Evolutionary conservation across 2,329 filamentous ascomycete genomes (phyloP), one percentile per base, ranked within the genome.

Genomic region (Malbranchea zuffiana): DNA sequence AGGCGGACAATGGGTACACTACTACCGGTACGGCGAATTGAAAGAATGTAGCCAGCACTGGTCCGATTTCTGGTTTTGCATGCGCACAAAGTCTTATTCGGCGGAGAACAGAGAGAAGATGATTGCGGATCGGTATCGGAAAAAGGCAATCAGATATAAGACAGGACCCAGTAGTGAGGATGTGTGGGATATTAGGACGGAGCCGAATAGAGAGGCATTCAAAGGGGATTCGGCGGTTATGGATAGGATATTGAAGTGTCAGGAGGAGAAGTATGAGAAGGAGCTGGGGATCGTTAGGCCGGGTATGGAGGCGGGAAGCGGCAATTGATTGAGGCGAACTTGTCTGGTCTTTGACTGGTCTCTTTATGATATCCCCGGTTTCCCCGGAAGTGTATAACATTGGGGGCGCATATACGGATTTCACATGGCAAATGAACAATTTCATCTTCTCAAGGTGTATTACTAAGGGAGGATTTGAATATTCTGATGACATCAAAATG

Each of bases 51-150:
- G 69, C 44, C 81, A 92, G 47, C 78, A 86, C 45, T 95, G 88
- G 86, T 74, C 80, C 43, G 83, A 94, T 60, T 96, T 94, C 62
- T 93, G 87, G 82, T 88, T 95, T 65, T 98, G 90, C 68, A 95
- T 96, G 87, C 78, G 83, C 46, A 78, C 78, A 24, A 78, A 80
- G 51, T 70, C 71, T 2, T 76, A 76, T 52, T 59, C 69, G 0
- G 71, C 74, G 16, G 62, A 69, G 28, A 64, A 75, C 47, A 75
- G 75, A 50, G 75, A 72, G 42, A 71, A 62, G 45, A 54, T 63
- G 49, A 71, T 92, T 38, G 67, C 68, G 42, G 74, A 75, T 32
- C 75, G 79, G 59, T 84, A 87, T 61, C 68, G 74, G 44, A 68
- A 72, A 46, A 80, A 78, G 59, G 72, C 72, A 25, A 62, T 66